Evolutionary conservation across 345 rosid species (phyloP), one percentile per base, ranked within the genome.

Genomic region (Linum usitatissimum): DNA sequence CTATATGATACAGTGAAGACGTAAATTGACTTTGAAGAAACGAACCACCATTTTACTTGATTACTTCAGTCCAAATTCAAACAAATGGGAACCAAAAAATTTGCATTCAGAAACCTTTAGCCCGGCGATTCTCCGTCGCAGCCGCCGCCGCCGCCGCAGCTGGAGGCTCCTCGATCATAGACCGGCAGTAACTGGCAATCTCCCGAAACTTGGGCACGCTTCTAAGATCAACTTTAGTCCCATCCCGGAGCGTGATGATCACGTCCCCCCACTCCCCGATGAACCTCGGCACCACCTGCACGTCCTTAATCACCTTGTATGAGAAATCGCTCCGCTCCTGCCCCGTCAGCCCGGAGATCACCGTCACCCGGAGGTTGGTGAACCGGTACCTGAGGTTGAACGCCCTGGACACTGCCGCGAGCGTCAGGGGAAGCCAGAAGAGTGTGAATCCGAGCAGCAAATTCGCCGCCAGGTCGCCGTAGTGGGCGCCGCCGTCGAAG

Each of bases 221-320:
- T 77, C 94, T 77, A 6, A 89, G 80, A 67, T 87, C 96, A 34
- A 93, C 90, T 71, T 83, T 84, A 1, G 97, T 86, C 1, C 91
- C 96, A 61, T 89, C 97, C 65, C 63, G 78, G 67, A 93, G 66
- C 0, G 96, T 87, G 58, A 87, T 93, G 54, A 93, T 60, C 64
- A 90, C 72, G 63, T 93, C 97, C 61, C 99, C 97, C 94, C 96
- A 87, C 76, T 93, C 96, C 30, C 99, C 99, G 12, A 87, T 76
- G 59, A 93, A 84, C 57, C 99, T 70, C 19, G 99, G 97, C 75
- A 93, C 99, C 18, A 84, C 97, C 70, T 93, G 86, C 3, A 86
- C 97, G 66, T 87, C 99, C 64, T 83, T 84, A 0, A 89, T 80
- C 80, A 89, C 99, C 39, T 74, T 78, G 81, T 87, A 93, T 36